phyloP scores from a whole-genome alignment of 352 stramenopile genomes.

The Globisporangium polare region DNA sequence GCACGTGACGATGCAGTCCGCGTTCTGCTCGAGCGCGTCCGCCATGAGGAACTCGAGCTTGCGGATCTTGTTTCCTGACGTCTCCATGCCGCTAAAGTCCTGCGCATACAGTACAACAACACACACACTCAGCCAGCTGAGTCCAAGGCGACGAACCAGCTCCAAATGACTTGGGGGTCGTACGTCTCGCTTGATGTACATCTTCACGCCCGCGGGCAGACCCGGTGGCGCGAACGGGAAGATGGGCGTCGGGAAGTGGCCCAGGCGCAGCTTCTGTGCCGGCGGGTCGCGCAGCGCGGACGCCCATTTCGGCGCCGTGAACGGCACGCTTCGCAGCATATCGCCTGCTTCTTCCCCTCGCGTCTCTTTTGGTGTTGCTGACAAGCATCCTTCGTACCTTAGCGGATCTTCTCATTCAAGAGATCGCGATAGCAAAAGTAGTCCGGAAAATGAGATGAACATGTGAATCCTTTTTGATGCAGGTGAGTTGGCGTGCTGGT shows the following conservation, averaged over 20 bases:
- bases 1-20: conserved; percentile 90
- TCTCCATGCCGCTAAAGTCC: conserved; percentile 89
- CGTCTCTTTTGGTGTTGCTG: background rate
- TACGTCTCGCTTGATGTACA: conserved; percentile 86
- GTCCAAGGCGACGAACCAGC: background rate
- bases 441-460: too few species aligned
- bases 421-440: too few species aligned
- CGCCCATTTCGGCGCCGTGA: conserved; percentile 57
- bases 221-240: conserved; percentile 68
- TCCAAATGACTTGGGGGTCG: background rate
- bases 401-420: background rate
- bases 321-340: conserved; percentile 74
- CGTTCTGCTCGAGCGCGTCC: conserved; percentile 82
- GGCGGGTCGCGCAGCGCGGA: conserved; percentile 41
- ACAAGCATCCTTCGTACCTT: background rate
- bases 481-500: too few species aligned
- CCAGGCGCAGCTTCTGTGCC: conserved; percentile 45
- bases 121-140: too few species aligned
- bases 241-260: conserved; percentile 82
- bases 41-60: conserved; percentile 94
- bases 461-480: too few species aligned
- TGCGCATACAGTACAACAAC: conserved; percentile 8
- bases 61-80: conserved; percentile 94
- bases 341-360: conserved; percentile 11
- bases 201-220: conserved; percentile 56